phyloP scores from a whole-genome alignment of 805 yeast species.

The Clavispora santaluciae region DNA sequence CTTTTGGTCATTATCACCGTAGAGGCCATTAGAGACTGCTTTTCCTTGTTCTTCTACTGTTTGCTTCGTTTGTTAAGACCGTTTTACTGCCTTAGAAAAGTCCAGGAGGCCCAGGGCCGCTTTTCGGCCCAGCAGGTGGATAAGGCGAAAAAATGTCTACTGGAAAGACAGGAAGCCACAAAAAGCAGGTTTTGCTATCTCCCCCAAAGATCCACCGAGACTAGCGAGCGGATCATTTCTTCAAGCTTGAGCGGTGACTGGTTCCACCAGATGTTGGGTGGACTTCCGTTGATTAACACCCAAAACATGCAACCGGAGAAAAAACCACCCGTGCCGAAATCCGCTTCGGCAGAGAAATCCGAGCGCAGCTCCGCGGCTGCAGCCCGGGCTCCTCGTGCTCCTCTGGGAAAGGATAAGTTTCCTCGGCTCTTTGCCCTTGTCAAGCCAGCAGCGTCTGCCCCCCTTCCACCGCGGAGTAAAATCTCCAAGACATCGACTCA shows the following conservation, averaged over 20 bases:
- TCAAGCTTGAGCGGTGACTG: not conserved
- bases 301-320: not conserved
- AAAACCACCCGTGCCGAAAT: not conserved
- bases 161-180: not conserved
- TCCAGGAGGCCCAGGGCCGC: not conserved
- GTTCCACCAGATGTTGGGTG: not conserved
- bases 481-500: not conserved
- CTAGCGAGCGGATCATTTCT: not conserved
- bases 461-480: not conserved
- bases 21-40: not conserved
- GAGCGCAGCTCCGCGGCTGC: too few species aligned
- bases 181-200: not conserved
- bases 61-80: not conserved
- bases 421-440: not conserved
- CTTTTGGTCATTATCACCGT: not conserved
- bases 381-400: too few species aligned
- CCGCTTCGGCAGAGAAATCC: not conserved
- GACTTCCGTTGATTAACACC: not conserved
- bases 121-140: not conserved
- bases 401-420: not conserved
- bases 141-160: not conserved
- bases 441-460: not conserved
- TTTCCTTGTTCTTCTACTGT: not conserved
- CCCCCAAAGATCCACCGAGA: not conserved
- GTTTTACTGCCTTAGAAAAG: not conserved